Evolutionary conservation across 495 filamentous ascomycete species (phyloP), one percentile per base, ranked within the genome.

Genomic region (Letharia columbiana): DNA sequence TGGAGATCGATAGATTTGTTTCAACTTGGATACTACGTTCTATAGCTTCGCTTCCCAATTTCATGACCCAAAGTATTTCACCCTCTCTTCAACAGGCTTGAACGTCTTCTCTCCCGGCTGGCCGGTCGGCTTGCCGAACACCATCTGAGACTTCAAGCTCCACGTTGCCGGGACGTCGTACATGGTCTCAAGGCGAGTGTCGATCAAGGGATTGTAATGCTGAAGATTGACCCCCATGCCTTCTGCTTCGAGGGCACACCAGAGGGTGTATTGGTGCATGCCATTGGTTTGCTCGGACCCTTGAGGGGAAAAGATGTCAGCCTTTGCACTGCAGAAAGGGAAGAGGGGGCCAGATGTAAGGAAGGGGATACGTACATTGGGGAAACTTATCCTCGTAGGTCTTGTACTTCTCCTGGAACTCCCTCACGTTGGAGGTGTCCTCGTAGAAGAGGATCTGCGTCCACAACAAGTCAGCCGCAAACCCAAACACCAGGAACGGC

Each of bases 241-340:
- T 39, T 82, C 77, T 12, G 75, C 66, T 54, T 80, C 78, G 45
- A 85, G 77, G 28, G 74, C 82, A 13, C 79, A 79, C 82, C 82
- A 85, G 60, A 83, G 71, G 72, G 78, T 75, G 64, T 79, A 83
- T 71, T 85, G 82, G 64, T 82, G 78, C 81, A 84, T 84, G 66
- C 80, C 82, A 70, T 79, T 81, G 60, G 77, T 74, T 62, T 84
- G 81, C 20, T 83, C 77, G 20, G 79, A 78, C 80, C 81, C 66
- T 70, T 20, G 3, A 8, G 15, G 15, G 47, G 35, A 31, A 7
- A 49, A 8, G 9, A 0, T 8, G n/a, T 65, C 45, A 65, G 41
- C 10, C 2, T 41, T n/a, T 18, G 54, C 5, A 64, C 18, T 56
- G 66, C 28, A 7, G 12, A 41, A 42, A 42, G 40, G 12, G 23